A percentile compares a stretch with the other conserved stretches of the same genome.
Conservation (phyloP, 331 rosid genomes). For the Pyrus hybrid region DNA sequence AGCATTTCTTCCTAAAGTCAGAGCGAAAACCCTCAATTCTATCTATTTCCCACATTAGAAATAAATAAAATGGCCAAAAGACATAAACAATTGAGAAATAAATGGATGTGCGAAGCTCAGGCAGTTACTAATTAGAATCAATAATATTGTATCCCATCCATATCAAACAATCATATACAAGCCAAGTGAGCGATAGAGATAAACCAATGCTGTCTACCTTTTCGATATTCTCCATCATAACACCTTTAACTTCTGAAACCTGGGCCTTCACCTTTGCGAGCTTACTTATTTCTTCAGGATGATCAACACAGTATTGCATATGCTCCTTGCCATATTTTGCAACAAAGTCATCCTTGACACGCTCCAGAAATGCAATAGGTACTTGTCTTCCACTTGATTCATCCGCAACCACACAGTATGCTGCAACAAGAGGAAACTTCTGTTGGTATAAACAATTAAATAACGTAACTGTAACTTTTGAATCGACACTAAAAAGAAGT, state of each 20-base stretch:
- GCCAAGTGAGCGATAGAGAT: background rate
- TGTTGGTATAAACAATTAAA: background rate
- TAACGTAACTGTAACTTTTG: background rate
- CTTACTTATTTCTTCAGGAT: constrained; percentile 95
- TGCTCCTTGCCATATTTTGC: constrained; percentile 83
- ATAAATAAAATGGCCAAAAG: background rate
- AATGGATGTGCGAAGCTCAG: background rate
- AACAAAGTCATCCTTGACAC: constrained; percentile 80
- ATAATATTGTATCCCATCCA: background rate
- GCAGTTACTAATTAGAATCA: background rate
- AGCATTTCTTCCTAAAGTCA: background rate
- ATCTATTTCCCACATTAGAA: background rate
- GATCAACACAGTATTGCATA: constrained; percentile 90
- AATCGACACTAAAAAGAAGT: background rate
- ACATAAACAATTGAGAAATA: background rate
- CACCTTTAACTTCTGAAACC: constrained; percentile 98
- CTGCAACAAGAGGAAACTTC: constrained; percentile 30
- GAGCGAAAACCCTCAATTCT: background rate
- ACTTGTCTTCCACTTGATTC: constrained; percentile 84
- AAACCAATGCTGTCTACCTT: constrained; percentile 42
- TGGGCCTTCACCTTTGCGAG: constrained; percentile 98
- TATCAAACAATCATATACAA: background rate
- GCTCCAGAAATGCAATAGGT: constrained; percentile 89
- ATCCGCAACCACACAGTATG: constrained; percentile 83
- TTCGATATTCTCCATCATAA: constrained; percentile 99